Conservation (phyloP, 768 basidiomycete species). For the Collybia nuda region DNA sequence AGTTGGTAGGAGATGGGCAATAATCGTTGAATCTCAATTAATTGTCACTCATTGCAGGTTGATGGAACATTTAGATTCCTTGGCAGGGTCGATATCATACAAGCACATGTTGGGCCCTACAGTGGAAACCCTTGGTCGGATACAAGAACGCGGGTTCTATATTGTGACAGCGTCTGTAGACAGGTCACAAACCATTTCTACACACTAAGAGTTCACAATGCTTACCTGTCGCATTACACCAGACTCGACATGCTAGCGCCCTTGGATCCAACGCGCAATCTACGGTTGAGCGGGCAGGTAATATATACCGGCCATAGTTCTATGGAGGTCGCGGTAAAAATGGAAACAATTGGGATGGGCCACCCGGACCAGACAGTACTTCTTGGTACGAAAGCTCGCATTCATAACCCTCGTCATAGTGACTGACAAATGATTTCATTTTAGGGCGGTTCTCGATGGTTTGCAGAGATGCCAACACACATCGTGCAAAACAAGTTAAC, state of each 20-base stretch:
- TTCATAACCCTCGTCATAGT: neutral
- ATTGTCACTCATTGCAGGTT: constrained; percentile 35
- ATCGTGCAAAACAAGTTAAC: constrained; percentile 63
- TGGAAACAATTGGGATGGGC: constrained; percentile 61
- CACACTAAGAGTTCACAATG: too few relatives aligned
- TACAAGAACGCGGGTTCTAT: constrained; percentile 70
- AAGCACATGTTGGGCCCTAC: constrained; percentile 75
- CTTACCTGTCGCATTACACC: too few relatives aligned
- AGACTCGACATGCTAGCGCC: constrained; percentile 70
- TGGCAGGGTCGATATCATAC: constrained; percentile 85
- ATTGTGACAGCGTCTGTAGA: constrained; percentile 86
- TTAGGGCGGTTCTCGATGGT: constrained; percentile 93
- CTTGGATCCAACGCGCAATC: constrained; percentile 60
- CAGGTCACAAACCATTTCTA: constrained; percentile 34
- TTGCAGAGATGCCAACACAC: constrained; percentile 68
- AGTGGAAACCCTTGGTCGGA: constrained; percentile 51
- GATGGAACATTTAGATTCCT: constrained; percentile 80
- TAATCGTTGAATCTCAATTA: neutral
- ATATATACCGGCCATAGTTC: constrained; percentile 75
- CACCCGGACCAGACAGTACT: constrained; percentile 60
- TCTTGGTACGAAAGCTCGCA: constrained; percentile 44
- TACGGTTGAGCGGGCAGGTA: constrained; percentile 78
- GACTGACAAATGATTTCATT: neutral
- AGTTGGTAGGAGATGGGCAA: constrained; percentile 27
- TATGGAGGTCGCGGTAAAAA: constrained; percentile 85